Conservation (phyloP, 345 rosid species). For the Salix exigua region DNA sequence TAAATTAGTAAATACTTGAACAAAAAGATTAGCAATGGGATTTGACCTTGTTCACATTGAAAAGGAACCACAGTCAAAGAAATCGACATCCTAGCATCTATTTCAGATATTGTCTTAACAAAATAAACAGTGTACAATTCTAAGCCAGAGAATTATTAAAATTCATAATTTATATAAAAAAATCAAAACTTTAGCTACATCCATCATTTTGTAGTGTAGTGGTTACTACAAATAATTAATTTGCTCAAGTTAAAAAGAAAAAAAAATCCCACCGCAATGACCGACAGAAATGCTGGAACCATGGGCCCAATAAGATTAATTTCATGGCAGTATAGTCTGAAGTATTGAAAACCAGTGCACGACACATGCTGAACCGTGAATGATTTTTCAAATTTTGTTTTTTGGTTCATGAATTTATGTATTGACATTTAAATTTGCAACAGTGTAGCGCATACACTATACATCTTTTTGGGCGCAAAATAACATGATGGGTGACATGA, state of each 20-base stretch:
- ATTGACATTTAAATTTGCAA: neutral
- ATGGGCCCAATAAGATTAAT: constrained; percentile 4
- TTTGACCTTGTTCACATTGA: neutral
- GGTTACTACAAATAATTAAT: neutral
- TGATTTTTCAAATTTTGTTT: neutral
- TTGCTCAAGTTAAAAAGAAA: too few relatives aligned
- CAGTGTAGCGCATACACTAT: neutral
- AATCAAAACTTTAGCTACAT: neutral
- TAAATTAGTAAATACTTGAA: neutral
- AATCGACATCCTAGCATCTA: neutral
- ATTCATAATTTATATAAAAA: too few relatives aligned
- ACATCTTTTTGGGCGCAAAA: neutral
- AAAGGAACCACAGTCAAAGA: neutral
- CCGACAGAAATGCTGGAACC: neutral
- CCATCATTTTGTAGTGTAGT: neutral
- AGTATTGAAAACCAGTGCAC: neutral
- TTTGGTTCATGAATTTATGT: neutral
- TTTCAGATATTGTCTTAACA: neutral
- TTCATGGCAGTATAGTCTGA: constrained; percentile 4
- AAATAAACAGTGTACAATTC: too few relatives aligned
- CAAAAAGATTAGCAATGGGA: neutral
- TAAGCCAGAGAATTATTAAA: neutral
- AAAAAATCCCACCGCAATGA: neutral
- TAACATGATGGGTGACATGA: constrained; percentile 12
- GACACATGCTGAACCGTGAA: constrained; percentile 21